Base-by-base conservation (phyloP, 139 green algal genomes). In the Chlamydomonas sp. region DNA sequence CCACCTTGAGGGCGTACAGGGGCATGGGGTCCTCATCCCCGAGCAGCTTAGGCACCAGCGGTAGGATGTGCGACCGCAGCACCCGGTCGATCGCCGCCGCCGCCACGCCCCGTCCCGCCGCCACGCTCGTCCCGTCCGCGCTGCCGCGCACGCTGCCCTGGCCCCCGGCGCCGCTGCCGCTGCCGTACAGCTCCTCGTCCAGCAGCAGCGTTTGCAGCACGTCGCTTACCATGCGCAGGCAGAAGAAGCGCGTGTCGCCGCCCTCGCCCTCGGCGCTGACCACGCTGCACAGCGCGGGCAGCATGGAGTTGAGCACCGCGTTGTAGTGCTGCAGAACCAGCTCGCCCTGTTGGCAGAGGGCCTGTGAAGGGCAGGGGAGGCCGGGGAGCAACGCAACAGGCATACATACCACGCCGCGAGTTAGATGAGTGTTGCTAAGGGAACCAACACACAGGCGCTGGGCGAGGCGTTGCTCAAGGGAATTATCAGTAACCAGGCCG, bases 1-100 rank as follows among this genome's bases (percentile, higher is more conserved):
- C 74, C 76, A 99, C 92, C 94, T 99, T 99, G 2, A 98, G 92
- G 0, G 96, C 95, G 87, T 97, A 99, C 77, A 98, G 91, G 1
- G 97, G 97, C 90, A 99, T 98, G 71, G 97, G 97, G 82, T 97
- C 95, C 84, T 97, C 93, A 62, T 98, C 95, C 1, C 80, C 64
- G 68, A 99, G 90, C 90, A 99, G 93, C 68, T 77, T 86, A 4
- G 95, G 95, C 82, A 97, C 93, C 82, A 98, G 89, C 8, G 96
- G 96, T 68, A 98, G 91, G 17, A 98, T 88, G 78, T 95, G 85
- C 74, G 89, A 49, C 20, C 67, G 57, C 77, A 97, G 85, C n/a
- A 96, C 88, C 2, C 60, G 78, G 79, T 97, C 93, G 17, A 96
- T 91, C 14, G 82, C 88, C 4, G 77, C 59, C n/a, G 88, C 88